Base-by-base conservation (phyloP, 2,329 filamentous ascomycete genomes). In the Boeremia lycopersici region DNA sequence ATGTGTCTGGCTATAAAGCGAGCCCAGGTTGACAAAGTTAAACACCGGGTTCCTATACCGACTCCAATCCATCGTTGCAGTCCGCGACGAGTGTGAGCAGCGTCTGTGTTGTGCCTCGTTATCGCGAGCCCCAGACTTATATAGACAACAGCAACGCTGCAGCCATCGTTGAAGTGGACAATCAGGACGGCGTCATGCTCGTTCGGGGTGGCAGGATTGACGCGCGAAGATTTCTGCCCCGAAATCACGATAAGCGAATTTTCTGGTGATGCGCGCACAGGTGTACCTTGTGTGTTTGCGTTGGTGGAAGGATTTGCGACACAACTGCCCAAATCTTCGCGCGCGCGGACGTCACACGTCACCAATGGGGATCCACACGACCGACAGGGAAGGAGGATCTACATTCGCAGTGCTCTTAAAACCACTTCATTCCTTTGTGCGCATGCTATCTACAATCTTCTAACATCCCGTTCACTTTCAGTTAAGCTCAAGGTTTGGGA, bases 1-100 rank as follows among this genome's bases (percentile, higher is more conserved):
- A n/a, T n/a, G n/a, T 26, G 29, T 6, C 8, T 13, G 30, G 1
- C 15, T 39, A 30, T 62, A 60, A 4, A 65, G 53, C 17, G n/a
- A 34, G 25, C 59, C 58, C 38, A 68, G 33, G 30, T 65, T 64
- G 41, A 64, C 59, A 36, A 23, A 41, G 44, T 61, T 59, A 2
- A 15, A 2, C 13, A 55, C 42, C 7, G 29, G 13, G 6, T 15
- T 41, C n/a, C 25, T 46, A 13, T 12, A 28, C 13, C 29, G 17
- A 2, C 29, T 10, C 17, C 29, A 28, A 31, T n/a, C 13, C 49
- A 53, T 53, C 19, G 25, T 40, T 25, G 29, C 19, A 33, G 17
- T 30, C 3, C 2, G 28, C 31, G n/a, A 23, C 17, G 13, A 8
- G 6, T 23, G 30, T 31, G 19, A 11, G 23, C 15, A 12, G 31